Evolutionary conservation across 2,329 filamentous ascomycete species (phyloP), one percentile per base, ranked within the genome.

Genomic region (Aspergillus nomiae): DNA sequence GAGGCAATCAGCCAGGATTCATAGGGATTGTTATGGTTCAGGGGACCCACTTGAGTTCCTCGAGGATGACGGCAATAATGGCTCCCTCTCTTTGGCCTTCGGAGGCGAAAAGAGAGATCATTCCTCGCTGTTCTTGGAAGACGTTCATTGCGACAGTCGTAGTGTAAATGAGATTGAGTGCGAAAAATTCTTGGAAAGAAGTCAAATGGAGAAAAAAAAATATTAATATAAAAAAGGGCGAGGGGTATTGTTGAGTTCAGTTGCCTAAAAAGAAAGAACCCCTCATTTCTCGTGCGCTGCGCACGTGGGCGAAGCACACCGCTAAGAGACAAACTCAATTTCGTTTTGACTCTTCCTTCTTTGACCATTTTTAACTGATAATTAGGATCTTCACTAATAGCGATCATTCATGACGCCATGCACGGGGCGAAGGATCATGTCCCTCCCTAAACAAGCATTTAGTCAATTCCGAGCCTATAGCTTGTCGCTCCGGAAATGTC

Each of bases 71-170:
- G 58, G 48, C 58, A 26, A 61, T 38, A 19, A 59, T 58, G 3
- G 62, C 62, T 2, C 58, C 58, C 21, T 63, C 43, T 51, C 48
- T 59, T 11, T 55, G 24, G 9, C 59, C 55, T 10, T 32, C 21
- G 16, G 48, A 28, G 21, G 59, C 38, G 50, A 58, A 63, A 1
- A 63, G 62, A 30, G 62, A 32, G 54, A 63, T 63, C 8, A 28
- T 38, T 30, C 55, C 59, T 24, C 46, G 28, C 16, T 61, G 54
- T 14, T 63, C 62, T 28, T 61, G 8, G n/a, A 63, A 63, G 28
- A 63, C 59, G n/a, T 63, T 63, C 62, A 63, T 63, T 56, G 19
- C 36, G 34, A 34, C 26, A 11, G 28, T 38, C 12, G 51, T 36
- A 12, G 10, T 38, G 21, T 38, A 7, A 34, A 14, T 36, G 34